Base-by-base conservation (phyloP, 106 monocot species). In the Apostasia shenzhenica region DNA sequence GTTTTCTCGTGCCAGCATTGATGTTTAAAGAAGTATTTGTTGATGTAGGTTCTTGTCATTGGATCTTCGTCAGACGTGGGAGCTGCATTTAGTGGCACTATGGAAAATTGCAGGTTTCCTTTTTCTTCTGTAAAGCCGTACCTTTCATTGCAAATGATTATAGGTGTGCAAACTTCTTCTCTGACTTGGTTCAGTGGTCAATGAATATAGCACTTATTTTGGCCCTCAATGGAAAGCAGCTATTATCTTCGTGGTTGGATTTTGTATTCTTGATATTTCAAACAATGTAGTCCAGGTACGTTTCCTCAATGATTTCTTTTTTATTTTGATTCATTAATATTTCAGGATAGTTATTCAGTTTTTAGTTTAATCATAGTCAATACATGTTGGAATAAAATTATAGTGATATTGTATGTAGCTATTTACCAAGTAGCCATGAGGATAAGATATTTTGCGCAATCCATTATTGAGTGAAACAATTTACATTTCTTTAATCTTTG, bases 31-130 rank as follows among this genome's bases (percentile, higher is more conserved):
- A 12, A 47, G 44, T 14, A 13, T 39, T 4, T 66, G 14, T 7
- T 57, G 11, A 40, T 68, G 51, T 65, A 94, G 94, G 94, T 94
- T 9, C 50, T 74, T 41, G 48, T 90, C 7, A 79, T 94, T 49
- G 94, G 84, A 2, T 94, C 83, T 82, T 90, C 94, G 59, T 87
- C 94, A 5, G 94, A 94, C 74, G 78, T 94, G 37, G 94, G 90
- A 55, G 79, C 76, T 67, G 61, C 77, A 12, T 70, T 94, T 9
- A 90, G 94, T 8, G 94, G 90, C 60, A 94, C 94, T 46, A 83
- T 79, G 48, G 82, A 90, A 63, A 70, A 90, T 61, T 94, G 94
- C 87, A 86, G 86, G 93, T 89, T 64, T 68, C 5, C 40, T 61
- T 55, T 37, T 52, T 8, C 8, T 48, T 47, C 56, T 56, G 26